Evolutionary conservation across 257 asterid genomes (phyloP).

Genomic region (Primulina huaijiensis): DNA sequence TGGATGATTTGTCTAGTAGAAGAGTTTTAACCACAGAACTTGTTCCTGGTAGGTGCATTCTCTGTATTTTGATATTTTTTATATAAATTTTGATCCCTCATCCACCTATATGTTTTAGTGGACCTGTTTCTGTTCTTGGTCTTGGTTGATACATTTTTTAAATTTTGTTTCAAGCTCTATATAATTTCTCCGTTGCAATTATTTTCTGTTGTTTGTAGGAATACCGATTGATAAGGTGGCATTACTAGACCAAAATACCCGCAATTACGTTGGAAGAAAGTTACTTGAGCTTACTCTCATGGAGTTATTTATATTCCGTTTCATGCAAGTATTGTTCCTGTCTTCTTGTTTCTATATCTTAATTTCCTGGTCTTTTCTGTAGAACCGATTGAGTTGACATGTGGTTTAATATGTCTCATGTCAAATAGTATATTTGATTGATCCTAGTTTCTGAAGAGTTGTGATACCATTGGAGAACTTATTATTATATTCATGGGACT

Average conservation of each 20-base stretch:
- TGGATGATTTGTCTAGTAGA: slow-evolving; percentile 73
- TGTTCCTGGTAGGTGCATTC: slow-evolving; percentile 63
- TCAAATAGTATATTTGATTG: neutral
- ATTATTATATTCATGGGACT: neutral
- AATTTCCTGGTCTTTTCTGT: slow-evolving; percentile 14
- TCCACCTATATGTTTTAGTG: neutral
- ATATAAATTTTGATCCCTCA: neutral
- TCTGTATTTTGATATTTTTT: slow-evolving; percentile 10
- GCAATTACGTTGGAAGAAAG: slow-evolving; percentile 77
- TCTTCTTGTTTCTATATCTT: slow-evolving; percentile 17
- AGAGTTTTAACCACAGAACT: slow-evolving; percentile 87
- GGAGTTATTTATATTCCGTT: slow-evolving; percentile 76
- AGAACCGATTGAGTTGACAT: neutral
- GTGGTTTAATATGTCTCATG: no score
- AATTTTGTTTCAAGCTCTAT: neutral
- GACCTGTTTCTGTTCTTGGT: slow-evolving; percentile 10
- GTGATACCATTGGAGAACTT: no score
- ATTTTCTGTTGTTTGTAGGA: slow-evolving; percentile 43
- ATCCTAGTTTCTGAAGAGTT: slow-evolving; percentile 1
- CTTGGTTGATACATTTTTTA: slow-evolving; percentile 1
- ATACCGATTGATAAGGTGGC: slow-evolving; percentile 89
- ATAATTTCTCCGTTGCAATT: neutral
- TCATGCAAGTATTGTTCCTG: slow-evolving; percentile 77
- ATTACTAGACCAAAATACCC: slow-evolving; percentile 67
- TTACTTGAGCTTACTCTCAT: slow-evolving; percentile 82